These are phyloP conservation scores for Pseudogymnoascus sp. DNA, from an alignment of 2,329 filamentous ascomycete species.

Conservation along the genomic window DNA sequence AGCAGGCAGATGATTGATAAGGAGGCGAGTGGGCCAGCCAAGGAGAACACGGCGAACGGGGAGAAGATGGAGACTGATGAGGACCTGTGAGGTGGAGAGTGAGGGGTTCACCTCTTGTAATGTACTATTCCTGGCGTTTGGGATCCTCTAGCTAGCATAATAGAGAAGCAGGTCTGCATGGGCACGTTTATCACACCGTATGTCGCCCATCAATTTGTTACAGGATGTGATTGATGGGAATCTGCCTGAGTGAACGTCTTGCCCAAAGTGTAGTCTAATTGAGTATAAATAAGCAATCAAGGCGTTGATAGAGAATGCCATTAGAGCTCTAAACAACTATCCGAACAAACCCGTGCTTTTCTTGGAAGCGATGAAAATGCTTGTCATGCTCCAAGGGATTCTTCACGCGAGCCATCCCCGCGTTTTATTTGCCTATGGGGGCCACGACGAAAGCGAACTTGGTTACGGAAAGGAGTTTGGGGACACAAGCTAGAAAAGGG, in stretches of 20 bases:
- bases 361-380: not conserved
- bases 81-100: constrained; percentile 11
- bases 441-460: too few relatives aligned
- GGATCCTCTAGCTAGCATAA: constrained; percentile 9
- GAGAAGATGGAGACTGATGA: constrained; percentile 67
- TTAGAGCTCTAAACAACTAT: not conserved
- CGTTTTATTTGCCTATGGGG: too few relatives aligned
- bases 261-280: not conserved
- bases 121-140: constrained; percentile 10
- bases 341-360: not conserved
- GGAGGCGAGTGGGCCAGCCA: constrained; percentile 83
- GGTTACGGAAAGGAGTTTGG: too few relatives aligned
- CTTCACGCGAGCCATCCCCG: too few relatives aligned
- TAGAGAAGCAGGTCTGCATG: constrained; percentile 10
- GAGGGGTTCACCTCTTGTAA: not conserved
- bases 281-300: not conserved
- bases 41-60: constrained; percentile 46
- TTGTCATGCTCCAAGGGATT: too few relatives aligned
- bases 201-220: not conserved
- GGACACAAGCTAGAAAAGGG: too few relatives aligned
- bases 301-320: not conserved
- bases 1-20: constrained; percentile 99
- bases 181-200: not conserved
- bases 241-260: too few relatives aligned
- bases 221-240: too few relatives aligned